A percentile compares a stretch with the other conserved stretches of the same genome.
These are phyloP conservation scores for Globisporangium alternatum DNA, from an alignment of 352 stramenopile genomes.

Conservation along the genomic window DNA sequence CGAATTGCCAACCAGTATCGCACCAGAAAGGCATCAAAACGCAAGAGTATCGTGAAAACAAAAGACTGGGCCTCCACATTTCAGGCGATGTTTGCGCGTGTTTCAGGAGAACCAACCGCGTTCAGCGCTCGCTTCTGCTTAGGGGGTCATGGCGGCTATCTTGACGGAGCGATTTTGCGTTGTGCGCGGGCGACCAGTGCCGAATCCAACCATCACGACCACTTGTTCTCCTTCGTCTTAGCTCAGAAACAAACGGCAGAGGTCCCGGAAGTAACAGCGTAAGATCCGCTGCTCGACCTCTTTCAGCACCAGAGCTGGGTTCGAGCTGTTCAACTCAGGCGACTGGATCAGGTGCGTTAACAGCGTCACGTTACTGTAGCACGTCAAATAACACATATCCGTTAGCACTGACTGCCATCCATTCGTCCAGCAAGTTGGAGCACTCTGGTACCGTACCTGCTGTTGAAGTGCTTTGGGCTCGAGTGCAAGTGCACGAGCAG, in stretches of 20 bases:
- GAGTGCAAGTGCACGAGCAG: constrained; percentile 76
- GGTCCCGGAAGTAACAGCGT: constrained; percentile 77
- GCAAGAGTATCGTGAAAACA: no score
- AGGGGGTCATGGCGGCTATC: no score
- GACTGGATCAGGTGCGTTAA: constrained; percentile 82
- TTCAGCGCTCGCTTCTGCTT: no score
- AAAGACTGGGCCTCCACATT: no score
- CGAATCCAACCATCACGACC: neutral
- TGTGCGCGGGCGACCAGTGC: no score
- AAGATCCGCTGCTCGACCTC: constrained; percentile 76
- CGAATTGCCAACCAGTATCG: no score
- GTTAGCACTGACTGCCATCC: constrained; percentile 12
- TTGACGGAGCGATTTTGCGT: no score
- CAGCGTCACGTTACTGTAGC: constrained; percentile 59
- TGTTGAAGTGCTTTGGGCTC: constrained; percentile 65
- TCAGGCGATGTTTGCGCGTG: no score
- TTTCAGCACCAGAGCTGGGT: constrained; percentile 57
- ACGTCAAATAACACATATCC: neutral
- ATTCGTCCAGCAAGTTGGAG: neutral
- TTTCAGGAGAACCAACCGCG: no score
- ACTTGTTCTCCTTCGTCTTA: neutral
- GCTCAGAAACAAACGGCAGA: constrained; percentile 60
- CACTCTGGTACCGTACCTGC: constrained; percentile 31
- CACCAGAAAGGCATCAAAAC: no score
- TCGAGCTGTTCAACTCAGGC: constrained; percentile 78